These are phyloP conservation scores for Tubosaeta sp. DNA, from an alignment of 768 basidiomycete genomes.

Conservation along the genomic window DNA sequence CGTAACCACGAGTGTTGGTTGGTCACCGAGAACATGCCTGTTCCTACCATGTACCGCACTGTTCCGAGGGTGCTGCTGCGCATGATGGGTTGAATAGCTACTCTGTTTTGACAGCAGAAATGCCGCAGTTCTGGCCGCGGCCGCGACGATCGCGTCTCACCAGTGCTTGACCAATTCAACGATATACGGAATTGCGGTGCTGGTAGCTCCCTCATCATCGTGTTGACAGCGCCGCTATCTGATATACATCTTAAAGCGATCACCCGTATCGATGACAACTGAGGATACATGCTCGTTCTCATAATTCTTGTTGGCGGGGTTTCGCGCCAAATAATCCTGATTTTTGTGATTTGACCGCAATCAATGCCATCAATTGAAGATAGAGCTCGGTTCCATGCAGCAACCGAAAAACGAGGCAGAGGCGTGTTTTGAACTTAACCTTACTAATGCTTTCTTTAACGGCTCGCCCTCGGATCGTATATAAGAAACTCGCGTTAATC, in stretches of 20 bases:
- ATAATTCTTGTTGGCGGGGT: background rate
- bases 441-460: background rate
- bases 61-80: background rate
- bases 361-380: background rate
- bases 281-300: background rate
- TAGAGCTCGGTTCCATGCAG: constrained; percentile 11
- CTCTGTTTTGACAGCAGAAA: background rate
- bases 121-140: background rate
- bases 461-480: background rate
- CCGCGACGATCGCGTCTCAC: background rate
- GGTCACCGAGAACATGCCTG: background rate
- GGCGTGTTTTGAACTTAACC: constrained; percentile 20
- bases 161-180: too few species aligned
- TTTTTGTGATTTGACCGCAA: background rate
- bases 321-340: background rate
- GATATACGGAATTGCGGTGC: too few species aligned
- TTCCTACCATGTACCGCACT: background rate
- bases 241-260: background rate
- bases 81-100: background rate
- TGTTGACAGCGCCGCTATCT: background rate
- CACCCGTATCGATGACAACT: background rate
- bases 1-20: too few species aligned
- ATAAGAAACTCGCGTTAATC: constrained; percentile 7
- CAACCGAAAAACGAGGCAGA: constrained; percentile 23
- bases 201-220: too few species aligned